Percentiles rank a stretch among this genome's conserved stretches.
Conservation (phyloP, 345 rosid species). For the Lepidium sativum region DNA sequence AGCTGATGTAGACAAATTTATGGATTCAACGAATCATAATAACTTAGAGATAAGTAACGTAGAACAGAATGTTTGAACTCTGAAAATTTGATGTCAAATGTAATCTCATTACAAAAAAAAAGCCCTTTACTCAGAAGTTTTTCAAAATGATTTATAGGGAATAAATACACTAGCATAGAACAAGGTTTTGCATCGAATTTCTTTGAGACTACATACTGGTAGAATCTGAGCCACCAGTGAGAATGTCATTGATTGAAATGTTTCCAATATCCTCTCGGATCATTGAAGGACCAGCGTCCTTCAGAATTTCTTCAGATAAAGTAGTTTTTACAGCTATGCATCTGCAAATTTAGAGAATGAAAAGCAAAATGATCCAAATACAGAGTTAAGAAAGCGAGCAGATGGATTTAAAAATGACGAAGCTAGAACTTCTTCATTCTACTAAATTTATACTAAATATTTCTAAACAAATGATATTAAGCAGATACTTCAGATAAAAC, state of each 20-base stretch:
- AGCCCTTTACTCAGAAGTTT: not conserved
- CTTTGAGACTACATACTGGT: conserved; percentile 67
- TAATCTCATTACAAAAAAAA: conserved; percentile 18
- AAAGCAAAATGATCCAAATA: not conserved
- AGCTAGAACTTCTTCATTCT: not conserved
- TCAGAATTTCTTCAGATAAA: conserved; percentile 54
- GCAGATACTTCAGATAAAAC: not conserved
- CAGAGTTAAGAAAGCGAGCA: not conserved
- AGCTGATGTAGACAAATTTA: not conserved
- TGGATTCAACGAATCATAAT: not conserved
- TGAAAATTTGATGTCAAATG: not conserved
- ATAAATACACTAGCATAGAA: conserved; percentile 36
- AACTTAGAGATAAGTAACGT: not conserved
- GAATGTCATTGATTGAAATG: conserved; percentile 73
- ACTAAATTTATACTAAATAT: not conserved
- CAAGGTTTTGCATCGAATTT: conserved; percentile 21
- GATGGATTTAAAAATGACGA: not conserved
- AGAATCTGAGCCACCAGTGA: conserved; percentile 69
- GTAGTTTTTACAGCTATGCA: conserved; percentile 90
- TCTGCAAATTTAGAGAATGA: conserved; percentile 42
- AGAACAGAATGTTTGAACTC: not conserved
- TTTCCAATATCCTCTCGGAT: conserved; percentile 67
- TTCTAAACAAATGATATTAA: not conserved
- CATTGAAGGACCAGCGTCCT: conserved; percentile 60
- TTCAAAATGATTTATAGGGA: not conserved